Evolutionary conservation across 2,329 filamentous ascomycete genomes (phyloP).

Genomic region (Fusarium secorum): DNA sequence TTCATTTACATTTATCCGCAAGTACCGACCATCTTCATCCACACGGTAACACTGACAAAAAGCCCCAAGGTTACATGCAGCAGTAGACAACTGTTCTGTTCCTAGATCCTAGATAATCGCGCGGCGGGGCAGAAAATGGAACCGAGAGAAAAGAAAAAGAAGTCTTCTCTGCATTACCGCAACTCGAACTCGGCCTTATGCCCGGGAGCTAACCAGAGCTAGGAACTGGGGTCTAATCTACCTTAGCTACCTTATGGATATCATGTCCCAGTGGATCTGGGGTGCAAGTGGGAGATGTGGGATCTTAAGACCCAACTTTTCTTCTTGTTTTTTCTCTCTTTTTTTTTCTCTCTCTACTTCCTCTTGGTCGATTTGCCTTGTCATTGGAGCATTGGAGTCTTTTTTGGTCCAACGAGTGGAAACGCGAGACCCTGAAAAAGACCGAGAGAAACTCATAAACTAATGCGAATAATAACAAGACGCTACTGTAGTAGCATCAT

Average conservation of each 20-base stretch:
- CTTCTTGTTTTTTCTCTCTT: neutral
- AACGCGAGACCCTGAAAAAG: slow-evolving; percentile 19
- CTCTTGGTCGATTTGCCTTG: neutral
- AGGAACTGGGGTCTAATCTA: slow-evolving; percentile 7
- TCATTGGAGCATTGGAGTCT: neutral
- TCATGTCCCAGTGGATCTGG: slow-evolving; percentile 27
- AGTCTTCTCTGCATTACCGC: slow-evolving; percentile 5
- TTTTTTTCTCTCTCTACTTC: neutral
- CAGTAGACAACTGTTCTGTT: slow-evolving; percentile 11
- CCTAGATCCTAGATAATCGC: slow-evolving; percentile 7
- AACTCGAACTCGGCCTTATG: slow-evolving; percentile 28
- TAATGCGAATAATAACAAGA: neutral
- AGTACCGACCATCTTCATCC: neutral
- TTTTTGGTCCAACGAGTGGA: neutral
- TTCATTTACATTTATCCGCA: slow-evolving; percentile 1
- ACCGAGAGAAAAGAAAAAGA: slow-evolving; percentile 23
- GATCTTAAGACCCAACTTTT: neutral
- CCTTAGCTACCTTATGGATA: neutral
- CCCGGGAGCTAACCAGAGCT: slow-evolving; percentile 13
- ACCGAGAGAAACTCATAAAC: neutral
- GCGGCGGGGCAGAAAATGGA: slow-evolving; percentile 18
- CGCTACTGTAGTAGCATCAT: slow-evolving; percentile 1
- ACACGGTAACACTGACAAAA: slow-evolving; percentile 1
- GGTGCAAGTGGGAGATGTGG: slow-evolving; percentile 31
- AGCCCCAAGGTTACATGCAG: slow-evolving; percentile 9